phyloP scores from a whole-genome alignment of 208 protist species.

The Trypanosoma lewisi region DNA sequence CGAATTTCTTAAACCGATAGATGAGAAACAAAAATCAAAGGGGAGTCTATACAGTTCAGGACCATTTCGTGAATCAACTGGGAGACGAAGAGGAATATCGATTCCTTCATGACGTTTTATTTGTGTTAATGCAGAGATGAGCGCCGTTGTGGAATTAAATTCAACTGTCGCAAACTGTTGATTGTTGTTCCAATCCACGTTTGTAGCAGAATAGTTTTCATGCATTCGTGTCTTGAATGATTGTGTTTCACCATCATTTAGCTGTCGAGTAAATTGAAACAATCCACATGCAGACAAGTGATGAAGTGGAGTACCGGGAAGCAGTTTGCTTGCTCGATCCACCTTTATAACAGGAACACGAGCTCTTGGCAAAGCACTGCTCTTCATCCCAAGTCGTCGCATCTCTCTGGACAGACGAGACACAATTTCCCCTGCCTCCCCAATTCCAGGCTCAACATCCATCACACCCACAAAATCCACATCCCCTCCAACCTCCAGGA shows the following conservation, averaged over 20 bases:
- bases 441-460: conserved; percentile 80
- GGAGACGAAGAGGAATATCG: conserved; percentile 77
- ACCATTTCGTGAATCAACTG: conserved; percentile 72
- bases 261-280: conserved; percentile 77
- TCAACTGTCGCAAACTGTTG: conserved; percentile 76
- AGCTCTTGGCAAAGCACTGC: conserved; percentile 64
- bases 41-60: conserved; percentile 86
- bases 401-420: conserved; percentile 60
- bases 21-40: conserved; percentile 89
- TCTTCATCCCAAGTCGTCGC: conserved; percentile 68
- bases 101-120: conserved; percentile 65
- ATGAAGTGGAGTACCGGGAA: conserved; percentile 77
- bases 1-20: conserved; percentile 81
- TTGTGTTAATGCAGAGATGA: conserved; percentile 70
- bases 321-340: conserved; percentile 69
- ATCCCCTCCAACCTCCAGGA: conserved; percentile 85
- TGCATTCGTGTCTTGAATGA: conserved; percentile 47
- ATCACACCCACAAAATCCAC: conserved; percentile 87
- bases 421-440: conserved; percentile 77
- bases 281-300: conserved; percentile 65
- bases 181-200: conserved; percentile 75
- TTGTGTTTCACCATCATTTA: conserved; percentile 42
- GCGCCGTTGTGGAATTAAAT: conserved; percentile 59
- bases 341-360: conserved; percentile 85
- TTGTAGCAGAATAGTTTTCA: conserved; percentile 58